Evolutionary conservation across 129 eudicot species (phyloP), one percentile per base, ranked within the genome.

Genomic region (Helianthus tuberosus): DNA sequence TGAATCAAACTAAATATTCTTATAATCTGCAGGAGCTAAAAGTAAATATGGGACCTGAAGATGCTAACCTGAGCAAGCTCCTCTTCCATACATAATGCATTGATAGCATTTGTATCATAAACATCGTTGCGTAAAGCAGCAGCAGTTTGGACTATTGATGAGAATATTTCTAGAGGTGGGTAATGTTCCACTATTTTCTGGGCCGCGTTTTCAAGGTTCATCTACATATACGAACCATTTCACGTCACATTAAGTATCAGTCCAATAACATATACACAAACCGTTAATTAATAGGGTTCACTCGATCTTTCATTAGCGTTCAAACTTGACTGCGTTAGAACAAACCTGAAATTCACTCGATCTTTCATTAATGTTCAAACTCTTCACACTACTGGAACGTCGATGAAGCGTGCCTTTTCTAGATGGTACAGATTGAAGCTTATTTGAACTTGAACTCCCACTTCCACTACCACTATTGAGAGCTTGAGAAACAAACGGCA

Each of bases 401-500:
- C 81, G 69, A 64, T 69, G 85, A 57, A 62, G 73, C n/a, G 72
- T 64, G 59, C 71, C 84, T 77, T 69, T 75, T 10, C 71, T 44
- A 13, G 81, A 68, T 41, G 80, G 82, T 27, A 13, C 38, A 32
- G 70, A 58, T 73, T 77, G 79, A 75, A 79, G 78, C 58, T 25
- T 36, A 69, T 82, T 63, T 15, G 93, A 71, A 63, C 12, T 52
- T 36, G 79, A 72, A 79, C 64, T 72, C 41, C 39, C 27, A 58
- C 64, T 57, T 14, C 77, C 72, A 78, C 67, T 70, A 57, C 99
- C 91, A 51, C 90, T 71, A 53, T 53, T 91, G 11, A 95, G 86
- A 57, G 97, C 90, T 65, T 87, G 94, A 87, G 96, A 85, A 72
- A 91, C 96, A 81, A 91, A 83, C 6, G 99, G 99, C 99, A 95